Conservation (phyloP, 305 asterid genomes). For the Fraxinus nigra region DNA sequence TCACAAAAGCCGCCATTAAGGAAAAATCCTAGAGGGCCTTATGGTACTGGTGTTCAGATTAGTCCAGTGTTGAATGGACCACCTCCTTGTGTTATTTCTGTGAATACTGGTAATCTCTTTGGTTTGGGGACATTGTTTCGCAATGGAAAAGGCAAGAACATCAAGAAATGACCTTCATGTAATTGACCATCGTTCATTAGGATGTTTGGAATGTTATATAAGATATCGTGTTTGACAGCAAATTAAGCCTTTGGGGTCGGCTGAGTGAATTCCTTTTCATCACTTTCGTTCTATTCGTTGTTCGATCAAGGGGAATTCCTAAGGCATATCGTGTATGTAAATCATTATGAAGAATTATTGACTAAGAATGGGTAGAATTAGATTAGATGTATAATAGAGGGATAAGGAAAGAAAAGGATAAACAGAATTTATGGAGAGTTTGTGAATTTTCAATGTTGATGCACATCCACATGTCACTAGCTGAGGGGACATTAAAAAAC, state of each 20-base stretch:
- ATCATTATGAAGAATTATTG: not conserved
- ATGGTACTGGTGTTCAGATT: conserved; percentile 32
- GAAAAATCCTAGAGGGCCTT: conserved; percentile 27
- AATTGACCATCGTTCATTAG: not conserved
- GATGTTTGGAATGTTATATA: not conserved
- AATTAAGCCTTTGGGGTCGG: not conserved
- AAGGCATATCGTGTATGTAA: not conserved
- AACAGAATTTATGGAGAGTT: not conserved
- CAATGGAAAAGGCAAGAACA: conserved; percentile 36
- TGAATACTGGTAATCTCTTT: conserved; percentile 40
- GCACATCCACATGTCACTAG: conserved; percentile 16
- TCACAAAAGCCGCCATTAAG: conserved; percentile 44
- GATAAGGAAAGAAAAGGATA: not conserved
- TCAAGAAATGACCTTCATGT: conserved; percentile 26
- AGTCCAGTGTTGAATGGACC: conserved; percentile 40
- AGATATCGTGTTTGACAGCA: not conserved
- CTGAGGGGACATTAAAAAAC: conserved; percentile 22
- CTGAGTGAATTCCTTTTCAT: not conserved
- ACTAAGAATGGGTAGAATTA: not conserved
- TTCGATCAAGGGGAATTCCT: not conserved
- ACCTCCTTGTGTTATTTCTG: conserved; percentile 33
- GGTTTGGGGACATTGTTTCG: conserved; percentile 43
- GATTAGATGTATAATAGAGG: not conserved
- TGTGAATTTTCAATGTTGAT: conserved; percentile 17
- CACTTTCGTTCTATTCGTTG: not conserved